Evolutionary conservation across 202 grass and related monocot genomes (phyloP).

Genomic region (Panicum hallii): DNA sequence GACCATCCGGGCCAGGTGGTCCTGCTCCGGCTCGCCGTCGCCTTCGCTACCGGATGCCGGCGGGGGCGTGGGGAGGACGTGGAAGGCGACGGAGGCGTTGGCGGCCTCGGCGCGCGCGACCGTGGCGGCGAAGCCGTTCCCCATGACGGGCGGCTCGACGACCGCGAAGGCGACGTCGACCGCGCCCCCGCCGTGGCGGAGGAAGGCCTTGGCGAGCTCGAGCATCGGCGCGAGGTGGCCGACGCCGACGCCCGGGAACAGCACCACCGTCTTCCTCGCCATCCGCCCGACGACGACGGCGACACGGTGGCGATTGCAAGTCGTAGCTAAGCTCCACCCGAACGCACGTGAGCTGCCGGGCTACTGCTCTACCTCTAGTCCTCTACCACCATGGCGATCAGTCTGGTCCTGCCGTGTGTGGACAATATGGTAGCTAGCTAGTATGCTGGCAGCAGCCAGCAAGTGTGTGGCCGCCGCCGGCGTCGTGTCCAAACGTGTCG

Average conservation of each 20-base stretch:
- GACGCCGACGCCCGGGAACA: conserved; percentile 20
- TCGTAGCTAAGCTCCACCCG: too few relatives aligned
- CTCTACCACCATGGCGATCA: too few relatives aligned
- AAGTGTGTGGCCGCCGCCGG: too few relatives aligned
- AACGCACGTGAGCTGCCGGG: too few relatives aligned
- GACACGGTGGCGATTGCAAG: too few relatives aligned
- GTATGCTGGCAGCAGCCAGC: too few relatives aligned
- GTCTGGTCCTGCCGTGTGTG: too few relatives aligned
- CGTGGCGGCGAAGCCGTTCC: not conserved
- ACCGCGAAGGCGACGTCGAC: not conserved
- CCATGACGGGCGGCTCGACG: not conserved
- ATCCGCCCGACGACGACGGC: too few relatives aligned
- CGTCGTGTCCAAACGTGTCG: too few relatives aligned
- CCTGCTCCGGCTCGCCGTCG: not conserved
- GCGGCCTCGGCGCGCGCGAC: conserved; percentile 6
- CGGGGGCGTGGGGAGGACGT: not conserved
- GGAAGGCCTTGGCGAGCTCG: not conserved
- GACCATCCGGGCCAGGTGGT: not conserved
- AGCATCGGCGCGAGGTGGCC: conserved; percentile 31
- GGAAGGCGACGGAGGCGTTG: not conserved
- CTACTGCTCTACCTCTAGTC: too few relatives aligned
- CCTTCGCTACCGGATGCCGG: too few relatives aligned
- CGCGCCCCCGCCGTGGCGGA: not conserved
- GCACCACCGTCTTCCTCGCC: not conserved
- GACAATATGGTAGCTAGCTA: too few relatives aligned